Evolutionary conservation across 495 filamentous ascomycete species (phyloP), one percentile per base, ranked within the genome.

Genomic region (Diplogelasinospora grovesii): DNA sequence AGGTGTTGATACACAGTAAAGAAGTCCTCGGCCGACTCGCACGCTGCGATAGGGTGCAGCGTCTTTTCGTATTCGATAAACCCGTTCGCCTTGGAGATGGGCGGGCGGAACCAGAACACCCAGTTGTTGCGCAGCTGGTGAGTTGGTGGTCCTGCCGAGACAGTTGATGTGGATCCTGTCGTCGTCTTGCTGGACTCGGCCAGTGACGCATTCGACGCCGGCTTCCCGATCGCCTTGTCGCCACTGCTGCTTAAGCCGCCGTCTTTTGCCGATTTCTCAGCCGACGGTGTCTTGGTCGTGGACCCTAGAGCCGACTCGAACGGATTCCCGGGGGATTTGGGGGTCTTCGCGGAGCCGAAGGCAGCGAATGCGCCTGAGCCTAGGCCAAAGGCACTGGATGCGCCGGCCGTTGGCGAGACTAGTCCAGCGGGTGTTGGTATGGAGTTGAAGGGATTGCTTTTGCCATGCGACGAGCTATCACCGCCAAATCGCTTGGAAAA

Each of bases 31-130:
- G 76, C 88, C 7, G 86, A 84, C 21, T 78, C 75, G 57, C 93
- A 86, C 27, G 74, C 69, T 39, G 86, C 90, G 51, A 97, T 77
- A 11, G 87, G 76, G 50, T 89, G 81, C 29, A 89, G 85, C 10
- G 89, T 95, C 67, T 97, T 96, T 61, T 98, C 92, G 56, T 97
- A 98, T 63, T 98, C 92, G 60, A 90, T 89, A 62, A 87, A 97
- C 8, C 78, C 78, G 48, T 80, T 79, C 6, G 74, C 75, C 69
- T 96, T 96, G 30, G 86, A 84, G 42, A 89, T 93, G 33, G 89
- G 89, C 24, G 89, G 89, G 20, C 92, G 80, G 64, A 93, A 98
- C 88, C 90, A 95, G 52, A 98, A 86, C 6, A 95, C 83, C 92
- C 92, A 98, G 36, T 78, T 83, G 57, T 87, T 79, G 59, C 85